Base-by-base conservation (phyloP, 1,139 yeast genomes). In the Lodderomyces elongisporus region DNA sequence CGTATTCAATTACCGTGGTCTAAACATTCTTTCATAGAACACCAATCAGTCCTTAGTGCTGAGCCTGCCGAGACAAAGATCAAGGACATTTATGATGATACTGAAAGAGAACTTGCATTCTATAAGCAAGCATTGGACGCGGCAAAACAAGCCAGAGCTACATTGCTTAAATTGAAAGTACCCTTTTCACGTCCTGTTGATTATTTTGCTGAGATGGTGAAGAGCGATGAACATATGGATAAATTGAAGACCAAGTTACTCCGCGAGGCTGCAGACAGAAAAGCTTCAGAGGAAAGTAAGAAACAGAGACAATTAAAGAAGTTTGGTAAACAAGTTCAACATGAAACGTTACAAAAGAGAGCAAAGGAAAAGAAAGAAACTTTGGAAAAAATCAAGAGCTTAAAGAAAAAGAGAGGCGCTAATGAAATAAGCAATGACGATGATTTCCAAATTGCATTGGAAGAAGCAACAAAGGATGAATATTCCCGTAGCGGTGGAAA, bases 151-250 rank as follows among this genome's bases (percentile, higher is more conserved):
- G 96, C 87, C 24, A 80, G 91, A 53, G 62, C 71, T 33, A 73
- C 74, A 32, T 69, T 89, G 33, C 57, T 70, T 37, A 77, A 76
- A 55, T 70, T 80, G 47, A 80, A 81, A 52, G 79, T 88, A 16
- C 91, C 96, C 38, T 91, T 91, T 58, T 72, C 94, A 25, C 78
- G 99, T 58, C 99, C 99, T 18, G 66, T 77, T 50, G 99, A 91
- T 58, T 91, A 85, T 59, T 91, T 91, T 63, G 99, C 99, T 8
- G 99, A 91, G 62, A 91, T 91, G 99, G 85, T 88, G 43, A 91
- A 91, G 67, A 82, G 89, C 40, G 99, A 91, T 58, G 96, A 88
- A 58, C 99, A 91, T 60, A 91, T 91, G 99, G 96, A 88, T 54
- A 85, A 79, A 61, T 73, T 91, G 51, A 88, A 87, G 70, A 68